Base-by-base conservation (phyloP, 179 eudicot species). In the Nepenthes alata region DNA sequence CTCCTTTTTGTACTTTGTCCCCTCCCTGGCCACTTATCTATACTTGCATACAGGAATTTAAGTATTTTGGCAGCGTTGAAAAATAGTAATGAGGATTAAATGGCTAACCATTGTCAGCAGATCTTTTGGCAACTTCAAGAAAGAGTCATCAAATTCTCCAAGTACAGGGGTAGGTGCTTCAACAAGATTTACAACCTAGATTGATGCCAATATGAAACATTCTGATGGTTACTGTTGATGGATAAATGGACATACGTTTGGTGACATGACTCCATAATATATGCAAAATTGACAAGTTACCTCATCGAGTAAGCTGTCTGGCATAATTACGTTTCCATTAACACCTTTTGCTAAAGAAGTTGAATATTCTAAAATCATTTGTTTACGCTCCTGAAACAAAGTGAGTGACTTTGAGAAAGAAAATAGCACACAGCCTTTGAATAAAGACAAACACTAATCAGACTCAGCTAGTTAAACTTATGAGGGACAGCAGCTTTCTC, bases 151-250 rank as follows among this genome's bases (percentile, higher is more conserved):
- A 64, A 94, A 94, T 66, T 77, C 80, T 51, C 99, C 99, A 70
- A 94, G 86, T 49, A 94, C 73, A 15, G 97, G 96, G 57, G 82
- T 78, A 57, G 99, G 96, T 73, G 95, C 96, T 80, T 94, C 99
- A 71, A 90, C 88, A 60, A 94, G 90, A 81, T 94, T 94, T 58
- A 83, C 91, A 52, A 94, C 96, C 99, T 94, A 70, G 13, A 53
- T 36, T 51, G 53, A 62, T 41, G 58, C 36, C 58, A 65, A 25
- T 9, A 47, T 35, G 55, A 66, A 34, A 34, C 10, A 64, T 1
- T 6, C 52, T 25, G 11, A 41, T 59, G 52, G 35, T 36, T n/a
- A 58, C n/a, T 51, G 48, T 62, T 12, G 60, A 37, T 25, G 59
- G 5, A 48, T 15, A 54, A 74, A 38, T 6, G 10, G 47, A 45